phyloP scores from a whole-genome alignment of 1,284 basidiomycete genomes.

The Ceratobasidium sp. region DNA sequence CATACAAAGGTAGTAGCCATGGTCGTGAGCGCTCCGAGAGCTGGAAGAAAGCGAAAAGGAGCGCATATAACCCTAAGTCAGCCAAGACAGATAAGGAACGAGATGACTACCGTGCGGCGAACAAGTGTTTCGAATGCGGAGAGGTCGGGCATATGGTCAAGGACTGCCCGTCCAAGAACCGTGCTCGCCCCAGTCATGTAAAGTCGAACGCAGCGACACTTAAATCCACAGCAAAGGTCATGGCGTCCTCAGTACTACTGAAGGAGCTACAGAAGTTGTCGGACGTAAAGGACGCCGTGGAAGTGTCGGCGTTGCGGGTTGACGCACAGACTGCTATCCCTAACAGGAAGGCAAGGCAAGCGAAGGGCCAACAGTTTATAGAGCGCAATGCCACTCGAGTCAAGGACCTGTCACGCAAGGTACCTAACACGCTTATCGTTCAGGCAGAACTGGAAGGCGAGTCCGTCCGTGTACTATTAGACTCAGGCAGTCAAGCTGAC shows the following conservation, averaged over 20 bases:
- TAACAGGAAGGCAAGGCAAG: no score
- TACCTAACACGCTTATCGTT: slow-evolving; percentile 54
- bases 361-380: slow-evolving; percentile 48
- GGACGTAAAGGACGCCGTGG: neutral
- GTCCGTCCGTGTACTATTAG: slow-evolving; percentile 52
- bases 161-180: slow-evolving; percentile 36
- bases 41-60: neutral
- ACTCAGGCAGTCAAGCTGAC: slow-evolving; percentile 56
- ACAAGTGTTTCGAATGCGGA: slow-evolving; percentile 38
- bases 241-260: neutral
- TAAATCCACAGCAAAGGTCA: neutral
- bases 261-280: neutral
- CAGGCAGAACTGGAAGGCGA: slow-evolving; percentile 54
- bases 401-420: slow-evolving; percentile 40
- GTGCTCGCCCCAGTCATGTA: neutral
- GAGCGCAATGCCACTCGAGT: neutral
- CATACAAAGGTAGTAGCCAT: neutral
- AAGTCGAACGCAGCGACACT: neutral
- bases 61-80: neutral
- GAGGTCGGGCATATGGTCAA: slow-evolving; percentile 28
- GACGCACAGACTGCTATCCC: no score
- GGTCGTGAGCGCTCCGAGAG: neutral
- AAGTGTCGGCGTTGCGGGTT: neutral
- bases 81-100: neutral
- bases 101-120: slow-evolving; percentile 30